Base-by-base conservation (phyloP, 345 rosid genomes). In the Syzygium aqueum region DNA sequence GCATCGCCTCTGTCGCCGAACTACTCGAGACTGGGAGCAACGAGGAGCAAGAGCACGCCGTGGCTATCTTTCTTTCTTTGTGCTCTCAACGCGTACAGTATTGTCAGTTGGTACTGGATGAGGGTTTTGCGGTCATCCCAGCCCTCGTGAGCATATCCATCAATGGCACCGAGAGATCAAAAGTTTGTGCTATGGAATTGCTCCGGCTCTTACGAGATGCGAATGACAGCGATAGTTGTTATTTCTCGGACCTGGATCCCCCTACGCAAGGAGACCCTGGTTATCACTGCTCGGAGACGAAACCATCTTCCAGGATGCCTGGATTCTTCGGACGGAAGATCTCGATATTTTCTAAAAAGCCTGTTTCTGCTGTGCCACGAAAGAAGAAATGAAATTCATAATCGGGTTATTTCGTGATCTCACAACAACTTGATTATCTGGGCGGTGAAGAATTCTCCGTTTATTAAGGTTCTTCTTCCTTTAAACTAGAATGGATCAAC, bases 131-230 rank as follows among this genome's bases (percentile, higher is more conserved):
- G 6, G 89, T 94, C 7, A 93, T 95, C 87, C 92, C 98, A 28
- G 89, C 91, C 63, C 95, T 96, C 28, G 43, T 89, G 53, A 49
- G n/a, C 59, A 88, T 95, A 88, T 90, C 97, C 8, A 84, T 86
- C 14, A 95, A 95, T 78, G 99, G 99, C 78, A 94, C 90, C 25
- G 95, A 94, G 25, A 93, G 91, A 86, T 95, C 93, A 5, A 94
- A 90, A 89, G 91, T 85, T 22, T 63, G 87, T 19, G 99, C 98
- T 51, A 77, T 90, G 8, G 98, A 96, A 86, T 88, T 97, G 90
- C 96, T 93, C 83, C 92, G 98, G 91, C 91, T 95, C 61, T 91
- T 97, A 43, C 91, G 90, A 88, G 96, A 92, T 59, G 87, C 90
- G 21, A 78, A 88, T 25, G 77, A 30, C 27, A 87, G 17, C 33